phyloP scores from a whole-genome alignment of 2,329 filamentous ascomycete species.

The Incumbomyces lentus region DNA sequence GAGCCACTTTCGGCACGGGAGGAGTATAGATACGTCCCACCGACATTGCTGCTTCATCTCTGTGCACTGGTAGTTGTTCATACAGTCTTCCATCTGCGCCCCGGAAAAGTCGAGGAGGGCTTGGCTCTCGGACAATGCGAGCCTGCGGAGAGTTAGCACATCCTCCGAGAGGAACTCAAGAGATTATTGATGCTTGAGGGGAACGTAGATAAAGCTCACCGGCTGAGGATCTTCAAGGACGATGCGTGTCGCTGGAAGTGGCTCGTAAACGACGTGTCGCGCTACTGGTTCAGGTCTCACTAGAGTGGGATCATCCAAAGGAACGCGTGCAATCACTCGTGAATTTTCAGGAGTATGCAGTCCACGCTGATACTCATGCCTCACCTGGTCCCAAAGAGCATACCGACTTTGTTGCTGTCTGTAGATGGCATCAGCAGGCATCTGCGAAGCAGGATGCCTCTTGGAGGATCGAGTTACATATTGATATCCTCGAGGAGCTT shows the following conservation, averaged over 20 bases:
- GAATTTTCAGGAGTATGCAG: conserved; percentile 5
- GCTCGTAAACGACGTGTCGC: conserved; percentile 1
- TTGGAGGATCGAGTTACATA: conserved; percentile 23
- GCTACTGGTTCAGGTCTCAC: not conserved
- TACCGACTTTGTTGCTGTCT: conserved; percentile 38
- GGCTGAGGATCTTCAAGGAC: conserved; percentile 3
- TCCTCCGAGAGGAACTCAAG: not conserved
- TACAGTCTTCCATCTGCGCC: conserved; percentile 15
- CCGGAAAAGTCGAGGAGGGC: conserved; percentile 13
- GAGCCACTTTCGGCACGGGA: not conserved
- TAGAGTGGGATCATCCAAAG: not conserved
- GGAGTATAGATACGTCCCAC: conserved; percentile 9
- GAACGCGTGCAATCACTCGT: conserved; percentile 11
- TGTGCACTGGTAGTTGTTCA: conserved; percentile 11
- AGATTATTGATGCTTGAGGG: not conserved
- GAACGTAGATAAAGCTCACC: conserved; percentile 1
- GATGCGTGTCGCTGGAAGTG: not conserved
- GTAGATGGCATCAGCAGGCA: conserved; percentile 25
- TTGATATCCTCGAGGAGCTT: conserved; percentile 29
- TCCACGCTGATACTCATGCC: conserved; percentile 22
- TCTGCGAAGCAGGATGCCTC: conserved; percentile 17
- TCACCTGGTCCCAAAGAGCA: conserved; percentile 37
- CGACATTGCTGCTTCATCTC: conserved; percentile 4
- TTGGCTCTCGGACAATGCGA: conserved; percentile 9
- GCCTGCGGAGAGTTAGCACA: conserved; percentile 9